These are phyloP conservation scores for Knoxia roxburghii DNA, from an alignment of 257 asterid species.

Conservation along the genomic window DNA sequence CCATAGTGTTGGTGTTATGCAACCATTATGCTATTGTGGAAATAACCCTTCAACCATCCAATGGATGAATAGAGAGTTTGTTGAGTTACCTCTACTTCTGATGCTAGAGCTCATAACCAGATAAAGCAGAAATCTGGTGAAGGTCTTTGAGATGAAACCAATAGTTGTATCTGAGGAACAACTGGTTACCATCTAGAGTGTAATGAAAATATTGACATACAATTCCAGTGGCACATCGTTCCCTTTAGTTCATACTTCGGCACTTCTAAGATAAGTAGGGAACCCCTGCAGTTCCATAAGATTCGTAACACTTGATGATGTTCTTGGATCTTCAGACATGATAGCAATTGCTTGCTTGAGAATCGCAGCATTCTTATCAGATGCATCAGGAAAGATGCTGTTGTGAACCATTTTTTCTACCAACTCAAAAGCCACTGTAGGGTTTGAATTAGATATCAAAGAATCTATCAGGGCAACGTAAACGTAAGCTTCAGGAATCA, in stretches of 20 bases:
- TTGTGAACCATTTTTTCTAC: conserved; percentile 40
- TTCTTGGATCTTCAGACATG: conserved; percentile 24
- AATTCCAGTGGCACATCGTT: background rate
- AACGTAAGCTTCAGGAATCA: conserved; percentile 57
- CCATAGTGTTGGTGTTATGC: background rate
- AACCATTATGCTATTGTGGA: background rate
- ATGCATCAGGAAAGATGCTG: conserved; percentile 21
- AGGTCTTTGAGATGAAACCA: conserved; percentile 7
- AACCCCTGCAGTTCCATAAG: conserved; percentile 19
- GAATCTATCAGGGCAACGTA: conserved; percentile 51
- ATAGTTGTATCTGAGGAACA: background rate
- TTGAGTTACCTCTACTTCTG: background rate
- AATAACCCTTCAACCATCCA: background rate
- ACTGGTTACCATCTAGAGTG: background rate
- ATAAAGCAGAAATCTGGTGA: background rate
- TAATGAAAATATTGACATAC: background rate
- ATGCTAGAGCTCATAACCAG: conserved; percentile 1
- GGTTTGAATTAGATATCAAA: conserved; percentile 42
- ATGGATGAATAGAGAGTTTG: background rate
- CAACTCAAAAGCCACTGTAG: conserved; percentile 36
- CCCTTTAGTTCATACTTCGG: conserved; percentile 10
- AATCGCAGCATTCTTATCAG: conserved; percentile 26
- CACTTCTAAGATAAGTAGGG: conserved; percentile 13
- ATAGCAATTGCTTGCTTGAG: conserved; percentile 29
- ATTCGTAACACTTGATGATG: conserved; percentile 24